phyloP scores from a whole-genome alignment of 176 grass and related monocot species.

The Oryza brachyantha region DNA sequence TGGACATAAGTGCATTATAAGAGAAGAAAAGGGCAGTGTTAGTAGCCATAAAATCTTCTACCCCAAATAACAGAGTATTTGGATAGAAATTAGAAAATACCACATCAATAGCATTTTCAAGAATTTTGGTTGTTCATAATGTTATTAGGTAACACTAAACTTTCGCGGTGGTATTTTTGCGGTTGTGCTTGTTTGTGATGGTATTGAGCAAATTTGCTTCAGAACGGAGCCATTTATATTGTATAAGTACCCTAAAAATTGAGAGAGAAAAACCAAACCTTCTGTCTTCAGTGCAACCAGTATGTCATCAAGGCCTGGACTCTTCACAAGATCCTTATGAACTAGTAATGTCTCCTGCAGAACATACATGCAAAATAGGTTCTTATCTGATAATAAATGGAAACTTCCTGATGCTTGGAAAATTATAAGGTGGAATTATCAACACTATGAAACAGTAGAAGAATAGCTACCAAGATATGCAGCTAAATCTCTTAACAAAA shows the following conservation, averaged over 20 bases:
- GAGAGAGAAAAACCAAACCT: constrained; percentile 42
- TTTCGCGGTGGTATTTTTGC: background rate
- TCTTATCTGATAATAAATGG: background rate
- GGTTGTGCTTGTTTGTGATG: background rate
- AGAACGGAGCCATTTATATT: background rate
- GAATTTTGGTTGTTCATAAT: background rate
- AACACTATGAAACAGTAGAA: constrained; percentile 5
- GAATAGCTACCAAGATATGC: background rate
- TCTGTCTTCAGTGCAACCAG: constrained; percentile 69
- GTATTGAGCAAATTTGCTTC: background rate
- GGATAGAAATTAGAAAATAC: too few relatives aligned
- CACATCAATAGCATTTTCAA: background rate
- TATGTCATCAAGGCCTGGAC: constrained; percentile 59
- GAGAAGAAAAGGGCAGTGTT: too few relatives aligned
- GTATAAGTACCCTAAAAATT: background rate
- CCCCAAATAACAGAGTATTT: too few relatives aligned
- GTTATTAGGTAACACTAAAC: background rate
- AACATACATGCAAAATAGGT: constrained; percentile 10
- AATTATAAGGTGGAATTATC: background rate
- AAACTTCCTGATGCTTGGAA: background rate
- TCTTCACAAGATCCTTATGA: constrained; percentile 72
- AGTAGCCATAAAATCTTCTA: too few relatives aligned
- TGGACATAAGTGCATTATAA: too few relatives aligned
- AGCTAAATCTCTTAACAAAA: background rate
- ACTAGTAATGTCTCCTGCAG: constrained; percentile 93